Percentiles rank a stretch among this genome's conserved stretches.
Evolutionary conservation across 768 basidiomycete species (phyloP).

Genomic region (Pulveroboletus sp.): DNA sequence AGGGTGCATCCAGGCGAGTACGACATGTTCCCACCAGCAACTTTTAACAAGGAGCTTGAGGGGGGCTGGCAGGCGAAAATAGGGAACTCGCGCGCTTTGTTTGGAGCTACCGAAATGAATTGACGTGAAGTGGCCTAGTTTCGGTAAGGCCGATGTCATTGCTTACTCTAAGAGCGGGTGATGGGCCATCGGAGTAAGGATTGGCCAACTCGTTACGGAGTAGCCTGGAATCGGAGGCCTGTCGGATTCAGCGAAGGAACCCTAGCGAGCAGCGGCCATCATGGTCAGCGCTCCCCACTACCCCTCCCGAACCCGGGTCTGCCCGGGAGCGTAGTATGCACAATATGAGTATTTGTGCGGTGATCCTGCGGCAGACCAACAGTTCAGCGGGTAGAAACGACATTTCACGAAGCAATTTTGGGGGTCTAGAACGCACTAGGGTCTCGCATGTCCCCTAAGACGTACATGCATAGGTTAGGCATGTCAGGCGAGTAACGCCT

Average conservation of each 20-base stretch:
- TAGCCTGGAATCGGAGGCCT: too few species aligned
- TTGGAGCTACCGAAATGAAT: slow-evolving; percentile 4
- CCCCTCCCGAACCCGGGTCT: too few species aligned
- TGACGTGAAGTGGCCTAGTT: slow-evolving; percentile 8
- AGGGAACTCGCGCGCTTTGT: slow-evolving; percentile 7
- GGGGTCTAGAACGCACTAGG: not conserved
- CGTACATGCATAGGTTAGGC: not conserved
- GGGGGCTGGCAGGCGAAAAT: not conserved
- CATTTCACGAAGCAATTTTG: too few species aligned
- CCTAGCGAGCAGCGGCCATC: too few species aligned
- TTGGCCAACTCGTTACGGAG: too few species aligned
- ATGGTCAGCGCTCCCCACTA: too few species aligned
- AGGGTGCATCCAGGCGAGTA: not conserved
- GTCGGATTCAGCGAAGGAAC: too few species aligned
- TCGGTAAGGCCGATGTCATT: not conserved
- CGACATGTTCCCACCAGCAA: not conserved
- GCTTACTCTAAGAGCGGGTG: too few species aligned
- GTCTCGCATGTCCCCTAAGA: not conserved
- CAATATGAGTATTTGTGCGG: not conserved
- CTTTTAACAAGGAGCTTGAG: slow-evolving; percentile 12
- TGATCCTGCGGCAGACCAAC: not conserved
- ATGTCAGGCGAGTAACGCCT: too few species aligned
- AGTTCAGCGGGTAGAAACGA: not conserved
- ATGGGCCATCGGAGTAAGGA: too few species aligned
- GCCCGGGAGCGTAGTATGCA: too few species aligned